Base-by-base conservation (phyloP, 441 rosid genomes). In the Pelargonium myrrhifolium region DNA sequence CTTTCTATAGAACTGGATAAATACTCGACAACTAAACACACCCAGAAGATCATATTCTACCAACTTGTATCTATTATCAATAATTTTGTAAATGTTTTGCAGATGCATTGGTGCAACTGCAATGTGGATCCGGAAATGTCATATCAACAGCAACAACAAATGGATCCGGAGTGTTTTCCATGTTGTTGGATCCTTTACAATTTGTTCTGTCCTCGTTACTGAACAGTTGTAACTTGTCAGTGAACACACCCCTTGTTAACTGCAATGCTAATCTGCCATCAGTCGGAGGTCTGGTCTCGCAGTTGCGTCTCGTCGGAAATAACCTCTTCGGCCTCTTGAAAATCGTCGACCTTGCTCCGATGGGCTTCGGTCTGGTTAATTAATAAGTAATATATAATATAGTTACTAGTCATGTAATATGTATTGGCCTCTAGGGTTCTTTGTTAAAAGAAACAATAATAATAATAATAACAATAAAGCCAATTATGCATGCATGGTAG, bases 51-150 rank as follows among this genome's bases (percentile, higher is more conserved):
- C n/a, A n/a, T n/a, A n/a, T n/a, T n/a, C n/a, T n/a, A n/a, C n/a
- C n/a, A n/a, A n/a, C n/a, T 1, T n/a, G 21, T 15, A 55, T 17
- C 2, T 22, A 55, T 17, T 6, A 12, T 15, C 61, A 55, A 8
- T 6, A 20, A 39, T 17, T 40, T 20, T 28, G 18, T 14, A 0
- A 10, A 42, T 31, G 12, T 45, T 28, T 4, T 58, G 61, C 67
- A 84, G 86, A 84, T 75, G 86, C 88, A 5, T 0, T 26, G 31
- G 85, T 86, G 72, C 78, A 80, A 58, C 68, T 84, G 62, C 74
- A 65, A 24, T 77, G 85, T 7, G 80, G 83, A 68, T 64, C 26
- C 18, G 78, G 78, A 17, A 77, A 65, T 18, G 72, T 76, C 59
- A 74, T 82, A 0, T 65, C 83, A 0, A 72, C 71, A n/a, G 37